Evolutionary conservation across 345 rosid genomes (phyloP).

Genomic region (Hibiscus syriacus): DNA sequence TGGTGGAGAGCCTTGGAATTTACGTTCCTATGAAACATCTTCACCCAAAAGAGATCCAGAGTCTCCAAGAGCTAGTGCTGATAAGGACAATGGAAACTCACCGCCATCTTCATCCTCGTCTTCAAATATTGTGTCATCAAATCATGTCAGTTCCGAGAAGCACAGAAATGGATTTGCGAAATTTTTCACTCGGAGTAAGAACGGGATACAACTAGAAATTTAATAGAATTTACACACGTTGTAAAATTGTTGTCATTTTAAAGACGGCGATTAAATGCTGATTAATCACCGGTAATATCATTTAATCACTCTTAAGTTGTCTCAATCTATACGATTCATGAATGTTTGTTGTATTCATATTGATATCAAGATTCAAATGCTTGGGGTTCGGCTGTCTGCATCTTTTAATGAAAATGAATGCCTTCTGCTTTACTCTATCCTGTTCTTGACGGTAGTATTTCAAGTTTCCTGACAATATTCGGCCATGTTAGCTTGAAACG

Average conservation of each 20-base stretch:
- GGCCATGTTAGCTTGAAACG: neutral
- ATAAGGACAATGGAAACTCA: slow-evolving; percentile 23
- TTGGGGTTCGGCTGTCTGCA: neutral
- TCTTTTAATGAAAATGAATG: neutral
- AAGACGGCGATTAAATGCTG: slow-evolving; percentile 25
- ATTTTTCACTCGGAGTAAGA: slow-evolving; percentile 74
- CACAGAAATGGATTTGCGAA: slow-evolving; percentile 84
- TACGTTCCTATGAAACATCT: slow-evolving; percentile 39
- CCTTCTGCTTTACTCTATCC: neutral
- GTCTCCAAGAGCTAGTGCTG: slow-evolving; percentile 22
- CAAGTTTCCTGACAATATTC: neutral
- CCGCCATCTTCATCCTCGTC: slow-evolving; percentile 34
- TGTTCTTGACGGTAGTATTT: too few relatives aligned
- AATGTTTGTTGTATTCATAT: neutral
- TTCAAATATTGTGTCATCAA: slow-evolving; percentile 34
- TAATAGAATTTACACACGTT: slow-evolving; percentile 19
- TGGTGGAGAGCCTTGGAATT: slow-evolving; percentile 41
- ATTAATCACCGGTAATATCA: slow-evolving; percentile 18
- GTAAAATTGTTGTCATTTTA: neutral
- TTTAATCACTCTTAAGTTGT: neutral
- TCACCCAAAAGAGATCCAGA: slow-evolving; percentile 31
- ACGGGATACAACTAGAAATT: slow-evolving; percentile 75
- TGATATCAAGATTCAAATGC: neutral
- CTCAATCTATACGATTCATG: slow-evolving; percentile 4
- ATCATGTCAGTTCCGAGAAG: slow-evolving; percentile 55